A percentile compares a stretch with the other conserved stretches of the same genome.
phyloP scores from a whole-genome alignment of 306 rosid species.

The Arachis hypogaea region DNA sequence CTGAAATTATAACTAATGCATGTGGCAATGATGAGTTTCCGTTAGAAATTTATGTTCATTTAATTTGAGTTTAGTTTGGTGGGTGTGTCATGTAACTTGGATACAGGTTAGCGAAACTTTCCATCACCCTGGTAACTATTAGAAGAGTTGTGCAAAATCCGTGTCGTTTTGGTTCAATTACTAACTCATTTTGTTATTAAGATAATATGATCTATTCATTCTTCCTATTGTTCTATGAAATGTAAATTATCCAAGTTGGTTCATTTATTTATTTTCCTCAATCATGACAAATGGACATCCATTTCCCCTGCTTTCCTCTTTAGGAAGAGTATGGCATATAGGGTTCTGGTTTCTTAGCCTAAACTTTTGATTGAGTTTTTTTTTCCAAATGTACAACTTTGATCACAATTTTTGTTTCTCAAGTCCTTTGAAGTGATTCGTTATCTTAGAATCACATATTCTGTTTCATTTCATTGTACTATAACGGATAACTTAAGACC shows the following conservation, averaged over 20 bases:
- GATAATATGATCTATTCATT: constrained; percentile 18
- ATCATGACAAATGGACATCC: constrained; percentile 37
- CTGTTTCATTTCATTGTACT: constrained; percentile 20
- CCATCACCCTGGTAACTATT: not conserved
- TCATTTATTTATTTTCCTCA: constrained; percentile 42
- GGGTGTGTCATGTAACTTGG: constrained; percentile 39
- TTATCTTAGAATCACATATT: constrained; percentile 37
- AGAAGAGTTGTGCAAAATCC: not conserved
- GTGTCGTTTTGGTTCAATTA: constrained; percentile 20
- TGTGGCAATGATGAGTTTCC: constrained; percentile 52
- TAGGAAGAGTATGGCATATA: constrained; percentile 1
- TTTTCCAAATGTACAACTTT: constrained; percentile 35
- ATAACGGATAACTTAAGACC: constrained; percentile 39
- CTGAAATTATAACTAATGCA: constrained; percentile 47
- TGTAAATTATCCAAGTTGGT: constrained; percentile 53
- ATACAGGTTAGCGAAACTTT: not conserved
- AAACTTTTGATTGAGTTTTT: constrained; percentile 14
- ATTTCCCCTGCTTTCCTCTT: not conserved
- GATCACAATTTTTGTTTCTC: constrained; percentile 52
- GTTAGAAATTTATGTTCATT: constrained; percentile 45
- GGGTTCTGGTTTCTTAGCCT: constrained; percentile 43
- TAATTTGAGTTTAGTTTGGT: constrained; percentile 28
- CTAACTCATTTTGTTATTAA: constrained; percentile 41
- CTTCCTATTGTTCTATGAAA: constrained; percentile 37
- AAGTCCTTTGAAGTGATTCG: constrained; percentile 43